These are phyloP conservation scores for Podochytrium sp. DNA, from an alignment of 192 early-diverging fungal genomes.

Conservation along the genomic window DNA sequence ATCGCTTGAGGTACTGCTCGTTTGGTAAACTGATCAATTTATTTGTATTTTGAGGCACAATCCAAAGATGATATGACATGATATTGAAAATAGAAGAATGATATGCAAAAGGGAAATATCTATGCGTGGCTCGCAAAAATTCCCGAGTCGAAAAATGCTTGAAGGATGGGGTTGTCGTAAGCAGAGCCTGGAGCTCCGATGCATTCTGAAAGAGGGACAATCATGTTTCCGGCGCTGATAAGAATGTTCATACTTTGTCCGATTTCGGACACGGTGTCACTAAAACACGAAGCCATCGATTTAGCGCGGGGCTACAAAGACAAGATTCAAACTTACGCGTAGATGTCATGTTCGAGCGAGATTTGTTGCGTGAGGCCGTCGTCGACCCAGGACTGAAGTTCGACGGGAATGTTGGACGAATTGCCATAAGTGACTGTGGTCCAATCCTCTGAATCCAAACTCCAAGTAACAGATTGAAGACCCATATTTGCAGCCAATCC, in stretches of 20 bases:
- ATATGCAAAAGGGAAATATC: too few species aligned
- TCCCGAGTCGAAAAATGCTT: too few species aligned
- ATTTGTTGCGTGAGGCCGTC: background rate
- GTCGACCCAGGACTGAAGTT: background rate
- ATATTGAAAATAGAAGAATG: too few species aligned
- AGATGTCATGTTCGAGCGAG: slow-evolving; percentile 11
- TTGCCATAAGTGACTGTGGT: background rate
- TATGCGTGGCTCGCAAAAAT: too few species aligned
- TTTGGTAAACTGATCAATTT: too few species aligned
- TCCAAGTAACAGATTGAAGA: slow-evolving; percentile 38
- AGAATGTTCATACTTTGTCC: background rate
- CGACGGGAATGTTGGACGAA: background rate
- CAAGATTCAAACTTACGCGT: slow-evolving; percentile 2
- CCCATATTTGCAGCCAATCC: slow-evolving; percentile 61
- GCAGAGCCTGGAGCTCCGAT: too few species aligned
- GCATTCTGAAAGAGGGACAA: background rate
- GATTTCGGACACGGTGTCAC: background rate
- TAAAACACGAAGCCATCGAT: too few species aligned
- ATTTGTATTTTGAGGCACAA: too few species aligned
- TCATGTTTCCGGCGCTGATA: background rate
- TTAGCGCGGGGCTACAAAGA: too few species aligned
- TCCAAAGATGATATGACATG: too few species aligned
- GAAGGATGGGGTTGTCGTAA: too few species aligned
- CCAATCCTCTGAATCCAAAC: slow-evolving; percentile 34
- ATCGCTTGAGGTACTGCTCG: too few species aligned